These are phyloP conservation scores for Cyclocybe cylindracea DNA, from an alignment of 768 basidiomycete genomes.

Conservation along the genomic window DNA sequence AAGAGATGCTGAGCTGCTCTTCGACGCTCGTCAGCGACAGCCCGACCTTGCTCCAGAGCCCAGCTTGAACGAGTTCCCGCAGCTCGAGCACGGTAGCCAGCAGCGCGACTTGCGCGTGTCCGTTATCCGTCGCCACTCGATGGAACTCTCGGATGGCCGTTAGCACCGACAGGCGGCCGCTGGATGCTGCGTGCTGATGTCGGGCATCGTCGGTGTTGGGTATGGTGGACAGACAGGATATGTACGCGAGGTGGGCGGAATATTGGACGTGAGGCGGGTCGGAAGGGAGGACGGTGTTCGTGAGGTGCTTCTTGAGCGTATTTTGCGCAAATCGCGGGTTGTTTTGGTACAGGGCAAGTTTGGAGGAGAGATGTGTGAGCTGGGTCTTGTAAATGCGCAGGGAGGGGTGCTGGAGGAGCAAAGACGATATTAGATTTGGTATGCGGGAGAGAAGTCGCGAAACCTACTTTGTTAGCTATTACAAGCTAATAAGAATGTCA, in stretches of 20 bases:
- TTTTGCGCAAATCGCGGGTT: slow-evolving; percentile 64
- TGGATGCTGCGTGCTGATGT: slow-evolving; percentile 5
- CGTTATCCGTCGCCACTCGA: slow-evolving; percentile 21
- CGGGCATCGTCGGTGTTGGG: slow-evolving; percentile 8
- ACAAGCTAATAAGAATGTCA: slow-evolving; percentile 35
- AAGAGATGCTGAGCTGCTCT: slow-evolving; percentile 43
- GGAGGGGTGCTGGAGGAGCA: slow-evolving; percentile 62
- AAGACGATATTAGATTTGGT: slow-evolving; percentile 1
- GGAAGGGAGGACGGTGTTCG: slow-evolving; percentile 40
- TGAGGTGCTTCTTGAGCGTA: slow-evolving; percentile 54
- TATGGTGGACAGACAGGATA: slow-evolving; percentile 35
- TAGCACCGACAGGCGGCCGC: slow-evolving; percentile 24
- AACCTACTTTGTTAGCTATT: slow-evolving; percentile 61
- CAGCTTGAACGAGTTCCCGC: slow-evolving; percentile 53
- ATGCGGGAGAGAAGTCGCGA: not conserved
- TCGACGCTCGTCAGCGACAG: slow-evolving; percentile 53
- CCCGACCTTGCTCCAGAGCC: slow-evolving; percentile 53
- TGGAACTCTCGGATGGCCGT: slow-evolving; percentile 36
- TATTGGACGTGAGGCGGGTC: slow-evolving; percentile 59
- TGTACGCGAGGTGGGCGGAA: slow-evolving; percentile 53
- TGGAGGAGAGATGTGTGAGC: slow-evolving; percentile 62
- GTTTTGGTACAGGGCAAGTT: slow-evolving; percentile 48
- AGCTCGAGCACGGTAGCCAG: slow-evolving; percentile 59
- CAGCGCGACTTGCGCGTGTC: slow-evolving; percentile 45
- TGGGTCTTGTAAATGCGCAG: slow-evolving; percentile 60